A percentile compares a stretch with the other conserved stretches of the same genome.
phyloP scores from a whole-genome alignment of 768 basidiomycete genomes.

The Boletus rex-veris region DNA sequence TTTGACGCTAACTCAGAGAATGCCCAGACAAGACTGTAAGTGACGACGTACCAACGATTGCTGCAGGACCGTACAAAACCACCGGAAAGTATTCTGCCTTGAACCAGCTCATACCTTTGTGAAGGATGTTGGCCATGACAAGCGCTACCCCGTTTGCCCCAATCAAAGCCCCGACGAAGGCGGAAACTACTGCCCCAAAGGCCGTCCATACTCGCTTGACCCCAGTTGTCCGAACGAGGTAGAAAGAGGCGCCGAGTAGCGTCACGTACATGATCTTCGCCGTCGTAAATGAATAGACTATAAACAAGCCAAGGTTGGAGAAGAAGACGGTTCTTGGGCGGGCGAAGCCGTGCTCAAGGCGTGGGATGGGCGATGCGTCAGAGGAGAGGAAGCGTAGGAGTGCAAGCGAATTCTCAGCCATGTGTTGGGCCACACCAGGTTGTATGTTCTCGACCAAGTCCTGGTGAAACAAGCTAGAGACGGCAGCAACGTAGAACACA shows the following conservation, averaged over 20 bases:
- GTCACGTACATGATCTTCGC: conserved; percentile 62
- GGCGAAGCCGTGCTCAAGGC: conserved; percentile 47
- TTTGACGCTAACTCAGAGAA: neutral
- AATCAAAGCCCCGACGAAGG: conserved; percentile 54
- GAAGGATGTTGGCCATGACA: conserved; percentile 57
- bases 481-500: neutral
- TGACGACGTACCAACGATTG: conserved; percentile 56
- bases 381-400: conserved; percentile 74
- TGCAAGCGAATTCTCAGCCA: conserved; percentile 84
- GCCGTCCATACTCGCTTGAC: conserved; percentile 36
- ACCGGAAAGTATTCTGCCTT: conserved; percentile 61
- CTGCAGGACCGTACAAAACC: conserved; percentile 71
- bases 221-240: conserved; percentile 37
- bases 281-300: conserved; percentile 70
- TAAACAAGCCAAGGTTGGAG: conserved; percentile 61
- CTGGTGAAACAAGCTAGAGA: conserved; percentile 18
- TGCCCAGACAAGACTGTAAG: neutral
- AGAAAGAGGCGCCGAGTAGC: conserved; percentile 46
- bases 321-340: conserved; percentile 75
- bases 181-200: conserved; percentile 47
- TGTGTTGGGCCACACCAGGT: conserved; percentile 82
- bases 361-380: conserved; percentile 62
- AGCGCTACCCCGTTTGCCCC: conserved; percentile 70
- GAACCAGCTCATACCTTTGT: conserved; percentile 86
- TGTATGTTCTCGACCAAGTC: conserved; percentile 85